Percentiles rank a stretch among this genome's conserved stretches.
These are phyloP conservation scores for Mucor indicus DNA, from an alignment of 371 early-diverging fungal genomes.

Conservation along the genomic window DNA sequence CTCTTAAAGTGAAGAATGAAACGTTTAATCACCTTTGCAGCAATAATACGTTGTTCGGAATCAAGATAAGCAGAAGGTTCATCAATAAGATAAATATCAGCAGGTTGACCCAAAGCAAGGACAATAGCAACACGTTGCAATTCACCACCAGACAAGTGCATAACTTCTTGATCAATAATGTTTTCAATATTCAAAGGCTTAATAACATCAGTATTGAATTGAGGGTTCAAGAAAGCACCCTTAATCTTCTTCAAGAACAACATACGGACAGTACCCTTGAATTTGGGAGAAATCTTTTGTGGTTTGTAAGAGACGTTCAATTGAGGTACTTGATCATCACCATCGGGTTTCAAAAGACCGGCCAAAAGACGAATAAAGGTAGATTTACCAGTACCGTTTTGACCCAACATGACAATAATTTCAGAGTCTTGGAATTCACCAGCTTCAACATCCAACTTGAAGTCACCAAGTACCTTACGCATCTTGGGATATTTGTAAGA, in stretches of 20 bases:
- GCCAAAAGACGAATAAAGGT: conserved; percentile 98
- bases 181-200: conserved; percentile 95
- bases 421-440: conserved; percentile 98
- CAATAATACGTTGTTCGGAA: conserved; percentile 99
- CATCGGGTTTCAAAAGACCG: conserved; percentile 86
- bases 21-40: conserved; percentile 99
- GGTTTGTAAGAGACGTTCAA: conserved; percentile 97
- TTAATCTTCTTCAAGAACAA: conserved; percentile 94
- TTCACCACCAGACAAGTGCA: conserved; percentile 98
- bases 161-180: conserved; percentile 92
- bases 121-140: conserved; percentile 99
- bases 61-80: conserved; percentile 99
- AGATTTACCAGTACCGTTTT: conserved; percentile 99
- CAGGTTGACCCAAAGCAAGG: conserved; percentile 93
- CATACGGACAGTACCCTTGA: conserved; percentile 94
- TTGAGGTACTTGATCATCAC: conserved; percentile 76
- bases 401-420: conserved; percentile 99
- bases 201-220: conserved; percentile 98
- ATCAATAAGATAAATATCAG: conserved; percentile 99
- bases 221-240: conserved; percentile 89
- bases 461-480: conserved; percentile 84
- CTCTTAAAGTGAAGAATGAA: conserved; percentile 98
- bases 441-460: conserved; percentile 78
- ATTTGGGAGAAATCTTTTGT: conserved; percentile 99
- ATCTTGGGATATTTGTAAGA: conserved; percentile 87